These are phyloP conservation scores for Babesia divergens DNA, from an alignment of 169 alveolate genomes.

Conservation along the genomic window DNA sequence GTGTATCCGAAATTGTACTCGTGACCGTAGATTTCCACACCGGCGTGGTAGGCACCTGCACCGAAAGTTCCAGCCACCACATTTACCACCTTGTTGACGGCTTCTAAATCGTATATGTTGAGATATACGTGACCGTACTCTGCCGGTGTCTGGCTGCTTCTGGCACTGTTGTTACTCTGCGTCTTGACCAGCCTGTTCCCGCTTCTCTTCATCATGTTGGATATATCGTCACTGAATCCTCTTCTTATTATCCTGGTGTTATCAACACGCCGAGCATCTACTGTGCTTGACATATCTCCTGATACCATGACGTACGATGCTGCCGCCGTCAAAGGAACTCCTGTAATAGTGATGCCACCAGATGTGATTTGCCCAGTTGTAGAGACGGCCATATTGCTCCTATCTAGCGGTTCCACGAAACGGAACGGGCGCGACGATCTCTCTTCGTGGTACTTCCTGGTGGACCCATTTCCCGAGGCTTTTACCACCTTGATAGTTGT, in stretches of 20 bases:
- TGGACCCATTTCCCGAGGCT: background rate
- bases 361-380: conserved; percentile 1
- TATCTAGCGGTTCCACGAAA: conserved; percentile 5
- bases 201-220: conserved; percentile 21
- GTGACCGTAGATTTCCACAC: conserved; percentile 73
- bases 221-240: conserved; percentile 47
- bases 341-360: conserved; percentile 7
- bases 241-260: conserved; percentile 11
- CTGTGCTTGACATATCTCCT: background rate
- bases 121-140: conserved; percentile 65
- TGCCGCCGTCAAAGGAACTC: background rate
- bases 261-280: background rate
- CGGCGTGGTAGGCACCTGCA: conserved; percentile 79
- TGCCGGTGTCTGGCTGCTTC: background rate
- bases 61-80: conserved; percentile 71
- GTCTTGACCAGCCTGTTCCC: conserved; percentile 24
- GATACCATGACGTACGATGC: conserved; percentile 10
- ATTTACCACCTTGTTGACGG: conserved; percentile 67
- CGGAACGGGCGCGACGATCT: background rate
- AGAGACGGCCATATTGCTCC: background rate
- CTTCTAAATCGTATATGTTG: conserved; percentile 71
- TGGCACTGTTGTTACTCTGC: conserved; percentile 9
- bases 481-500: background rate
- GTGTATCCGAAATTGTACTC: conserved; percentile 73
- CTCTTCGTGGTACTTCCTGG: background rate